phyloP scores from a whole-genome alignment of 768 basidiomycete genomes.

The Termitomyces heimii region DNA sequence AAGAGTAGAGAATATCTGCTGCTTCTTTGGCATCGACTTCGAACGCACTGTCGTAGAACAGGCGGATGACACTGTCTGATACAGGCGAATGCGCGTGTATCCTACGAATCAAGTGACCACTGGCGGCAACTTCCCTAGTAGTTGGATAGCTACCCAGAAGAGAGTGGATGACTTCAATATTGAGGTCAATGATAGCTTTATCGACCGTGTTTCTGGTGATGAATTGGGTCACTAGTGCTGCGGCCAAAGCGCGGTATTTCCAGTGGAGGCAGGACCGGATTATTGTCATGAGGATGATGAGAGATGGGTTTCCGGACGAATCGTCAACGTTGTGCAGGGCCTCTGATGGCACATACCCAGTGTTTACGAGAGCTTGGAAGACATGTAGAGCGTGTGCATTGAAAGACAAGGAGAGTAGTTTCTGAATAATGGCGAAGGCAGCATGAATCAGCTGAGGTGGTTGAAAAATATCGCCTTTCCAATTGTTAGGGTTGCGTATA shows the following conservation, averaged over 20 bases:
- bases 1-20: slow-evolving; percentile 41
- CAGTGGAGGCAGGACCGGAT: slow-evolving; percentile 49
- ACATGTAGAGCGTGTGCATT: slow-evolving; percentile 35
- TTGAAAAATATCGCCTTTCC: slow-evolving; percentile 25
- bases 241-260: slow-evolving; percentile 43
- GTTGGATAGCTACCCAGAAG: slow-evolving; percentile 30
- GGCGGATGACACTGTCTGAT: slow-evolving; percentile 36
- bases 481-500: slow-evolving; percentile 18
- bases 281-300: slow-evolving; percentile 44
- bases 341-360: slow-evolving; percentile 38
- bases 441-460: slow-evolving; percentile 31
- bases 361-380: slow-evolving; percentile 42
- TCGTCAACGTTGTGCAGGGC: slow-evolving; percentile 34
- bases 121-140: slow-evolving; percentile 28
- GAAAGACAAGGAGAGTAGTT: slow-evolving; percentile 29
- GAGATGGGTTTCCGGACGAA: slow-evolving; percentile 32
- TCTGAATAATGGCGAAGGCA: slow-evolving; percentile 38
- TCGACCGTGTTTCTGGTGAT: slow-evolving; percentile 16
- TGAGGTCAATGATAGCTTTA: slow-evolving; percentile 25
- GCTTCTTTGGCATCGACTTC: slow-evolving; percentile 21
- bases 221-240: slow-evolving; percentile 28
- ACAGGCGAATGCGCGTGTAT: slow-evolving; percentile 31
- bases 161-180: slow-evolving; percentile 37
- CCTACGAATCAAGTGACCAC: slow-evolving; percentile 34
- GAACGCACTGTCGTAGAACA: slow-evolving; percentile 39